Base-by-base conservation (phyloP, 176 grass and related monocot species). In the Triticum urartu region DNA sequence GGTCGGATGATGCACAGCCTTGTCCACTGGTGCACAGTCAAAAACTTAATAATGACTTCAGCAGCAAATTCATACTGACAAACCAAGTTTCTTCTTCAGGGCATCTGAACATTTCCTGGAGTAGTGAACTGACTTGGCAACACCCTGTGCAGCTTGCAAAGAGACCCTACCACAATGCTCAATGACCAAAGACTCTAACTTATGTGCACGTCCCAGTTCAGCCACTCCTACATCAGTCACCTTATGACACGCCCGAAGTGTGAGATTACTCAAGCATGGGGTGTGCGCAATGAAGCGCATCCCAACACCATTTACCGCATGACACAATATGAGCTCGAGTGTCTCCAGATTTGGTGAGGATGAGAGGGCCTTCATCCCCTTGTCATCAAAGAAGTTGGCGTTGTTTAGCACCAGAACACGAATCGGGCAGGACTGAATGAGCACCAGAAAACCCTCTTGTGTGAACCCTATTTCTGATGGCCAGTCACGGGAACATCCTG, bases 291-390 rank as follows among this genome's bases (percentile, higher is more conserved):
- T 74, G 6, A 47, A 47, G 71, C 6, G 12, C 71, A 74, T 74
- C 3, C 40, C 71, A 28, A 6, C 40, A 48, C 48, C 71, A 74
- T 1, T 74, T 48, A 74, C 22, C 6, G 11, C 40, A 4, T 0
- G 1, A 74, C 71, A 48, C 1, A 15, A 47, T 74, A 74, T 22
- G 9, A 74, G 71, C 40, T 74, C 71, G 6, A 74, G n/a, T 17
- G 71, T 28, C 40, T 74, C 22, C 39, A 74, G 22, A 74, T 74
- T 4, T 1, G 71, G 22, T 9, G 71, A 74, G 40, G 22, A 17
- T 48, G 71, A 48, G 6, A 74, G 71, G 40, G 22, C 71, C 40
- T 74, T 74, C 39, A 74, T 74, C n/a, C 71, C 71, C n/a, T 74
- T 0, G 0, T 48, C 11, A 48, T 74, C 71, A 48, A 48, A 28